These are phyloP conservation scores for Lagerstroemia fauriei DNA, from an alignment of 441 rosid genomes.

Conservation along the genomic window DNA sequence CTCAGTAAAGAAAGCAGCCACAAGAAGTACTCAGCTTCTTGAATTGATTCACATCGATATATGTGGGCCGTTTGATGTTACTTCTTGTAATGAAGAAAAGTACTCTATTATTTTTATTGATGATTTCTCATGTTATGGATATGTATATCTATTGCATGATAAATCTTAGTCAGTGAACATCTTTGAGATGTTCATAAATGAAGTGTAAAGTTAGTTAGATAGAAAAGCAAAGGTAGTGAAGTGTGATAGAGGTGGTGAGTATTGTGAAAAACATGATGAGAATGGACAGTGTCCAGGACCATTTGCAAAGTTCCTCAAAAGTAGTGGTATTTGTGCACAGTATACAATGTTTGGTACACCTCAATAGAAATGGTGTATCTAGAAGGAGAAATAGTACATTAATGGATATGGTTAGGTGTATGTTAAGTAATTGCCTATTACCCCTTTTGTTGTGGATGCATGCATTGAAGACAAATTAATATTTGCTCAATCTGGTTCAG, in stretches of 20 bases:
- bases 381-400: neutral
- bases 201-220: neutral
- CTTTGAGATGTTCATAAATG: conserved; percentile 3
- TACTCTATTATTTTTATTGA: conserved; percentile 4
- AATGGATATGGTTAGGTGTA: conserved; percentile 1
- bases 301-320: neutral
- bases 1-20: neutral
- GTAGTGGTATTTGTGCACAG: neutral
- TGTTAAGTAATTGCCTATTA: neutral
- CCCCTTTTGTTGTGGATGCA: neutral
- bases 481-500: neutral
- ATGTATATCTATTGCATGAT: conserved; percentile 10
- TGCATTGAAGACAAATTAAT: neutral
- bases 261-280: neutral
- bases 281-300: neutral
- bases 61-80: neutral
- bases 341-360: neutral
- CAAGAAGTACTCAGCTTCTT: conserved; percentile 12
- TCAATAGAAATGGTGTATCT: neutral
- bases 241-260: neutral
- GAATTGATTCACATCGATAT: conserved; percentile 15
- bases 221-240: neutral
- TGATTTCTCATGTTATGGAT: conserved; percentile 8
- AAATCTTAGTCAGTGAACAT: neutral
- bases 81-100: conserved; percentile 2